A percentile compares a stretch with the other conserved stretches of the same genome.
Evolutionary conservation across 2,329 filamentous ascomycete species (phyloP).

Genomic region (Aspergillus jensenii): DNA sequence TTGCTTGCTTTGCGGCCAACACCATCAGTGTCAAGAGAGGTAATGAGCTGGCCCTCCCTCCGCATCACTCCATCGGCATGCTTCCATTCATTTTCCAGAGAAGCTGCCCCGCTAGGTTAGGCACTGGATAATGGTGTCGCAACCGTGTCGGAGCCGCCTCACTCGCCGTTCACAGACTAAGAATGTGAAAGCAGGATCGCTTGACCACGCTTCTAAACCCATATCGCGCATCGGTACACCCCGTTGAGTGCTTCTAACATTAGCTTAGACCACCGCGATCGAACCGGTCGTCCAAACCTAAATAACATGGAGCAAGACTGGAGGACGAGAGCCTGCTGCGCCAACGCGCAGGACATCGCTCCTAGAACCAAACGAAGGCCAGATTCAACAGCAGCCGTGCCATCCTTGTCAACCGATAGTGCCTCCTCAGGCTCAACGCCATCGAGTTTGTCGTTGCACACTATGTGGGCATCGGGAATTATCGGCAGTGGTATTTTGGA

Average conservation of each 20-base stretch:
- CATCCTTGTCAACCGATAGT: conserved; percentile 31
- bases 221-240: conserved; percentile 14
- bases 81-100: background rate
- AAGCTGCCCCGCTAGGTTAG: conserved; percentile 1
- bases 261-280: background rate
- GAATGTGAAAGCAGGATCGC: conserved; percentile 22
- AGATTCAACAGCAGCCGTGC: conserved; percentile 24
- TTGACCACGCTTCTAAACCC: conserved; percentile 14
- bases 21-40: conserved; percentile 5
- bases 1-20: conserved; percentile 1
- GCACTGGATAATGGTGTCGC: conserved; percentile 8
- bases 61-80: background rate
- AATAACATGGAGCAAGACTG: conserved; percentile 3
- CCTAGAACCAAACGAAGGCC: conserved; percentile 11
- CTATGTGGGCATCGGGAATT: conserved; percentile 24
- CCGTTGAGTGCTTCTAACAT: conserved; percentile 3
- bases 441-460: conserved; percentile 32
- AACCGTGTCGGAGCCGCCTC: conserved; percentile 10
- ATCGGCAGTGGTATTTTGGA: conserved; percentile 26
- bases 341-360: background rate
- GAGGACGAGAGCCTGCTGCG: background rate
- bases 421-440: conserved; percentile 26
- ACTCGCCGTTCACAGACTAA: conserved; percentile 21
- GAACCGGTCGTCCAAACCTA: background rate
- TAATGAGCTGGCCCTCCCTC: conserved; percentile 10